Base-by-base conservation (phyloP, 129 eudicot species). In the Escallonia herrerae region DNA sequence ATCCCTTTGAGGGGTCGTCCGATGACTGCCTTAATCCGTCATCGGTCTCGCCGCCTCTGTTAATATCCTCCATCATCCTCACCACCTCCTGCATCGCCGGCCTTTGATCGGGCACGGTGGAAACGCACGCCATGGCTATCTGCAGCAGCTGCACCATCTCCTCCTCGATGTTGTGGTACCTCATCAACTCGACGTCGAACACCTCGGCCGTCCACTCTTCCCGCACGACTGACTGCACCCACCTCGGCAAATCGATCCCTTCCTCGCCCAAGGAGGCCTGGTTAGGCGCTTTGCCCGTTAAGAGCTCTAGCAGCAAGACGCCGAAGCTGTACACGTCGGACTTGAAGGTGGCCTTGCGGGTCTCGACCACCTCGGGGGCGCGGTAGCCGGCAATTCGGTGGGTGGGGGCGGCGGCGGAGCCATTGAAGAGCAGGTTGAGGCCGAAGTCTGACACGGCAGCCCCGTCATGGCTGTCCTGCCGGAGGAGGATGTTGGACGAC, bases 171-270 rank as follows among this genome's bases (percentile, higher is more conserved):
- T 85, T 83, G 4, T 85, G 84, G 62, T 88, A 86, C 74, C 89
- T 66, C 90, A 88, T 79, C 15, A 93, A 73, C 69, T 93, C 98
- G 3, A 80, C 86, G 40, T 93, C 98, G 15, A 93, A 93, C 10
- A 93, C 96, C 74, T 93, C 98, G 3, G 98, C 95, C 2, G 98
- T 86, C 96, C 95, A 91, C 52, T 91, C 96, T 59, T 91, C 98
- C 10, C 91, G 49, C 4, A 83, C 96, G 5, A 93, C 95, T 2
- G 95, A 85, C 45, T 93, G 96, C 11, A 93, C 96, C 98, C 98
- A 93, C 63, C 98, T 70, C 0, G 96, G 98, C 70, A 93, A 69
- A 52, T 93, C 98, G 0, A 93, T 83, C 67, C 98, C 98, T 66
- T 93, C 98, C 37, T 93, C 98, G 0, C 91, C 95, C 44, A 89